A percentile compares a stretch with the other conserved stretches of the same genome.
phyloP scores from a whole-genome alignment of 192 early-diverging fungal genomes.

The Entophlyctis luteolus region DNA sequence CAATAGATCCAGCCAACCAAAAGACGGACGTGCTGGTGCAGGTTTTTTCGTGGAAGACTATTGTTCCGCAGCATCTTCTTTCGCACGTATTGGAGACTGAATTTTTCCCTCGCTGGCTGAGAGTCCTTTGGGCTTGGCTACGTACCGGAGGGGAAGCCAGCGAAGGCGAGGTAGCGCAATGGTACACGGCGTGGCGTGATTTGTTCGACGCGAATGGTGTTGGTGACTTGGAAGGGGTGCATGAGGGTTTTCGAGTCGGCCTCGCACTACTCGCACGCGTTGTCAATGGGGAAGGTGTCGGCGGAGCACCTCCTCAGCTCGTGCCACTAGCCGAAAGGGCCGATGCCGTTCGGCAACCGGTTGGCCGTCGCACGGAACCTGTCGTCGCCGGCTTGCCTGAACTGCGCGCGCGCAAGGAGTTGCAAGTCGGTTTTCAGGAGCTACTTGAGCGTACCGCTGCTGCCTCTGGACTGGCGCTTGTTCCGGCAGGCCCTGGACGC shows the following conservation, averaged over 20 bases:
- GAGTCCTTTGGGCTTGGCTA: slow-evolving; percentile 69
- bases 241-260: slow-evolving; percentile 58
- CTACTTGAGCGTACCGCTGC: slow-evolving; percentile 54
- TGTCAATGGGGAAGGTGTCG: slow-evolving; percentile 29
- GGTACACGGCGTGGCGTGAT: slow-evolving; percentile 67
- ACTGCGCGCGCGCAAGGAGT: slow-evolving; percentile 20
- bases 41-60: slow-evolving; percentile 60
- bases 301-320: slow-evolving; percentile 30
- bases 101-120: slow-evolving; percentile 77
- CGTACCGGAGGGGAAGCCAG: slow-evolving; percentile 38
- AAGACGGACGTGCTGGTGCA: slow-evolving; percentile 58
- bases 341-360: no score
- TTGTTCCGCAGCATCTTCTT: slow-evolving; percentile 49
- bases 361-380: no score
- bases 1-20: slow-evolving; percentile 71
- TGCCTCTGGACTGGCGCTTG: slow-evolving; percentile 51
- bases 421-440: slow-evolving; percentile 52
- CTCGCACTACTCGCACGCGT: slow-evolving; percentile 67
- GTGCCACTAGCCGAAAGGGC: slow-evolving; percentile 29
- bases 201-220: slow-evolving; percentile 47
- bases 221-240: slow-evolving; percentile 41
- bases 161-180: slow-evolving; percentile 62
- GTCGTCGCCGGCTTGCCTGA: slow-evolving; percentile 17
- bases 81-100: slow-evolving; percentile 65
- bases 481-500: slow-evolving; percentile 41